phyloP scores from a whole-genome alignment of 1,284 basidiomycete genomes.

The Rhizopogon parksii region DNA sequence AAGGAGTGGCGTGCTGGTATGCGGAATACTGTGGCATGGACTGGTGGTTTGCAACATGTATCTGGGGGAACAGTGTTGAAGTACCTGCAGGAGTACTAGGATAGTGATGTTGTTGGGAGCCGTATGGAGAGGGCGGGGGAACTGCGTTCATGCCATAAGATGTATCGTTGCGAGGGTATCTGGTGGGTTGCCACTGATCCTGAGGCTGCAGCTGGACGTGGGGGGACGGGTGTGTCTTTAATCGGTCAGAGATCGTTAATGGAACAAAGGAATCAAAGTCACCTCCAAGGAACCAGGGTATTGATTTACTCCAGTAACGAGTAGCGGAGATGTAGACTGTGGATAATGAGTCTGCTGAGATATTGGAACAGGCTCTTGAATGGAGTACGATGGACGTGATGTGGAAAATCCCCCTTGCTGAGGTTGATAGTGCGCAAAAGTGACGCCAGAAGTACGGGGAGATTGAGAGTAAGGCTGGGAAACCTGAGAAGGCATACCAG shows the following conservation, averaged over 20 bases:
- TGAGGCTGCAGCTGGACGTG: slow-evolving; percentile 13
- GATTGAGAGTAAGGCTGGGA: slow-evolving; percentile 16
- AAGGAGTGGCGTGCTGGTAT: slow-evolving; percentile 24
- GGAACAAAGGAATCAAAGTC: not conserved
- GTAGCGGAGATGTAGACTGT: slow-evolving; percentile 11
- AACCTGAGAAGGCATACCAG: slow-evolving; percentile 11
- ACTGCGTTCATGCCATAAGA: slow-evolving; percentile 18
- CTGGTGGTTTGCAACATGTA: slow-evolving; percentile 18
- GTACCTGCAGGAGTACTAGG: slow-evolving; percentile 11
- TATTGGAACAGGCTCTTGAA: slow-evolving; percentile 17
- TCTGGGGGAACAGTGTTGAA: slow-evolving; percentile 24
- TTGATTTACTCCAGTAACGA: slow-evolving; percentile 14
- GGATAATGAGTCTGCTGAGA: slow-evolving; percentile 19
- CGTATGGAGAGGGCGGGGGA: slow-evolving; percentile 16
- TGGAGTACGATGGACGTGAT: slow-evolving; percentile 25
- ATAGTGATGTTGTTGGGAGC: slow-evolving; percentile 23
- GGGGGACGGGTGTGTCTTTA: slow-evolving; percentile 15
- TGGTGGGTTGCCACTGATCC: slow-evolving; percentile 23
- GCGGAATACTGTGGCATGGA: slow-evolving; percentile 23
- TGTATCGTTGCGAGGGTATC: slow-evolving; percentile 21
- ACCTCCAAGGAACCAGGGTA: slow-evolving; percentile 25
- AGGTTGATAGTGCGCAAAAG: slow-evolving; percentile 29
- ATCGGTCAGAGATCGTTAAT: not conserved
- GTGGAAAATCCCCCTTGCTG: slow-evolving; percentile 32
- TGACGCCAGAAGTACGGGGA: slow-evolving; percentile 18